These are phyloP conservation scores for Tylopilus vinaceipallidus DNA, from an alignment of 768 basidiomycete species.

Conservation along the genomic window DNA sequence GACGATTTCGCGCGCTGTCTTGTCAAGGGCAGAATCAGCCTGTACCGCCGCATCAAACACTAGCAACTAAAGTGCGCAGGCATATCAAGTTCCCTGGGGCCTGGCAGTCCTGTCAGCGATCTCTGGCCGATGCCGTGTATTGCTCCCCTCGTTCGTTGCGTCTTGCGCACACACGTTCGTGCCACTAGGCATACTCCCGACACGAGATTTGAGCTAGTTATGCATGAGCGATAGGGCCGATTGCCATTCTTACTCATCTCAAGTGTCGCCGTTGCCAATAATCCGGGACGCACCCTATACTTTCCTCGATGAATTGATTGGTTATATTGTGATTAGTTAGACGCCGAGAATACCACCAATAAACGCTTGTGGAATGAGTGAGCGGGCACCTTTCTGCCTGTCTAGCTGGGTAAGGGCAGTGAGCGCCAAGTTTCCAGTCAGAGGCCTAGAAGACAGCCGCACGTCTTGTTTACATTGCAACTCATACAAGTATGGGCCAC, in stretches of 20 bases:
- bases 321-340: too few species aligned
- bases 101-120: constrained; percentile 10
- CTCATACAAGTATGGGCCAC: constrained; percentile 21
- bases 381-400: too few species aligned
- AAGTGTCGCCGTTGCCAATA: too few species aligned
- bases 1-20: constrained; percentile 18
- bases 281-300: too few species aligned
- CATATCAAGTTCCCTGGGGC: too few species aligned
- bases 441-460: constrained; percentile 24
- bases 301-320: too few species aligned
- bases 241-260: too few species aligned
- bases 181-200: constrained; percentile 6
- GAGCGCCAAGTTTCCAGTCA: constrained; percentile 45
- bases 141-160: constrained; percentile 25
- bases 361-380: too few species aligned
- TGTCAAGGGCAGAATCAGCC: constrained; percentile 21
- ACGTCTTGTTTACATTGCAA: constrained; percentile 28
- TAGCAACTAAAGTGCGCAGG: constrained; percentile 25
- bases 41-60: constrained; percentile 28
- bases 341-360: too few species aligned
- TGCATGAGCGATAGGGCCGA: background rate
- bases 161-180: constrained; percentile 24
- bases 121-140: constrained; percentile 25
- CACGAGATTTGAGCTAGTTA: background rate
- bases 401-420: too few species aligned